A percentile compares a stretch with the other conserved stretches of the same genome.
Conservation (phyloP, 306 rosid genomes). For the Fragaria vesca region DNA sequence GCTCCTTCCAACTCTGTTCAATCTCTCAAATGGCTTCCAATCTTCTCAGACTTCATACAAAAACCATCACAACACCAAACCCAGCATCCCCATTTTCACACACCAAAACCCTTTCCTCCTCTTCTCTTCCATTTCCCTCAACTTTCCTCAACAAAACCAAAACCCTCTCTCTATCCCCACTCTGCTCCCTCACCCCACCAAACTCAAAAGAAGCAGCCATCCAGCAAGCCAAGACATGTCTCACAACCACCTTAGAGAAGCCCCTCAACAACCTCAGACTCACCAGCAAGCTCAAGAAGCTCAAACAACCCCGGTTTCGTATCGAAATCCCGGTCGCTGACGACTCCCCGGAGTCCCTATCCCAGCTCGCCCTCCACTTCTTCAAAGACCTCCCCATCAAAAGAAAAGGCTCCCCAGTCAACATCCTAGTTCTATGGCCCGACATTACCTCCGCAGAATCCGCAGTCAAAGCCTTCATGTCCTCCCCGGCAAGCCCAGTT, state of each 20-base stretch:
- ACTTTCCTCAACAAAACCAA: constrained; percentile 34
- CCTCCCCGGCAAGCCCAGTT: constrained; percentile 38
- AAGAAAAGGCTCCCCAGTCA: constrained; percentile 58
- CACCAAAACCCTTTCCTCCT: constrained; percentile 25
- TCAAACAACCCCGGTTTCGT: constrained; percentile 68
- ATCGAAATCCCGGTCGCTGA: constrained; percentile 75
- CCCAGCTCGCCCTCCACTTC: constrained; percentile 60
- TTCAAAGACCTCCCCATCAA: constrained; percentile 60
- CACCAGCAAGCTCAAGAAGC: constrained; percentile 58
- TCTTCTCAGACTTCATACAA: constrained; percentile 38
- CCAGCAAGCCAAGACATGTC: constrained; percentile 72
- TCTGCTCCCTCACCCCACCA: constrained; percentile 57
- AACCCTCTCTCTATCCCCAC: neutral
- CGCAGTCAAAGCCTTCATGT: constrained; percentile 44
- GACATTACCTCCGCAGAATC: constrained; percentile 38
- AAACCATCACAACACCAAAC: constrained; percentile 29
- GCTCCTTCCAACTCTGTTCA: constrained; percentile 1
- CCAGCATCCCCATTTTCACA: constrained; percentile 27
- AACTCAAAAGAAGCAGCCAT: constrained; percentile 75
- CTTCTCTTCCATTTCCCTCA: constrained; percentile 35
- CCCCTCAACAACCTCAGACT: constrained; percentile 79
- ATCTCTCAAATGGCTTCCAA: constrained; percentile 52
- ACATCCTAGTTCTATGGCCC: constrained; percentile 58
- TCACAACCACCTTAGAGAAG: constrained; percentile 64
- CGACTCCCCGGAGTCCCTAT: constrained; percentile 55